These are phyloP conservation scores for Backusella tuberculispora DNA, from an alignment of 192 early-diverging fungal species.

Conservation along the genomic window DNA sequence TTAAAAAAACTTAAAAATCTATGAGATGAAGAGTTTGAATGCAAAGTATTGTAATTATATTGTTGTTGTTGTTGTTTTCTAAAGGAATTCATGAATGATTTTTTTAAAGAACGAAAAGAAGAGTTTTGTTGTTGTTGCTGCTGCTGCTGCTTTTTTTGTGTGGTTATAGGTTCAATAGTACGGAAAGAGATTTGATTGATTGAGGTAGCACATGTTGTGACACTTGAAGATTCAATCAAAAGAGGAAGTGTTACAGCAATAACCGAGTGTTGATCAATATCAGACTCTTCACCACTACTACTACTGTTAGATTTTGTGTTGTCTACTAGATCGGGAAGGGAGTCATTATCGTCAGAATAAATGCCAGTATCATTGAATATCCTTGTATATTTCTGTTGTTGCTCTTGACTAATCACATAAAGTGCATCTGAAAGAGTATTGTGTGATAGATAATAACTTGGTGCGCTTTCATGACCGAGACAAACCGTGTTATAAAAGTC, in stretches of 20 bases:
- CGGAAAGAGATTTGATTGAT: not conserved
- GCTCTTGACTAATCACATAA: not conserved
- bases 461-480: not conserved
- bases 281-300: not conserved
- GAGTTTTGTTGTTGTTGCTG: too few relatives aligned
- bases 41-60: not conserved
- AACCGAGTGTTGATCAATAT: not conserved
- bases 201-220: not conserved
- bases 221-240: not conserved
- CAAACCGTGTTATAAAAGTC: conserved; percentile 5
- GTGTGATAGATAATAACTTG: conserved; percentile 9
- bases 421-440: conserved; percentile 13
- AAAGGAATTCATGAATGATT: conserved; percentile 2
- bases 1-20: conserved; percentile 18
- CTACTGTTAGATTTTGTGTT: not conserved
- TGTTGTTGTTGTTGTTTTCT: not conserved
- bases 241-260: not conserved
- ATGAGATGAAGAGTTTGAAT: conserved; percentile 15
- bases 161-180: conserved; percentile 1
- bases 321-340: conserved; percentile 14
- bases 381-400: not conserved
- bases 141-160: not conserved
- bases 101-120: conserved; percentile 21
- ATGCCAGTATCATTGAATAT: not conserved
- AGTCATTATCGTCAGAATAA: not conserved